phyloP scores from a whole-genome alignment of 129 eudicot species.

The Centrapalus pauciflorus region DNA sequence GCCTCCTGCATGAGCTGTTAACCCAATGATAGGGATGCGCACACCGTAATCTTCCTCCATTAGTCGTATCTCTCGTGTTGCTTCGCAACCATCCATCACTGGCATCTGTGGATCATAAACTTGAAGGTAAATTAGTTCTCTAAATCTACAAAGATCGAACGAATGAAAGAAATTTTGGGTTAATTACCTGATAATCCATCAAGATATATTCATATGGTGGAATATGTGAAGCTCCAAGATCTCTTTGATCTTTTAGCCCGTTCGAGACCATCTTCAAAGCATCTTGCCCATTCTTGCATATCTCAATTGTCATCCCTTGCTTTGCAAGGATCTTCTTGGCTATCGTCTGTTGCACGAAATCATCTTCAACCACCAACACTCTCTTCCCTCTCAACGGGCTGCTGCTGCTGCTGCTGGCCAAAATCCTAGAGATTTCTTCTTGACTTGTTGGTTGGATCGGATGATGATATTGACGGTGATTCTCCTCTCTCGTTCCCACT shows the following conservation, averaged over 20 bases:
- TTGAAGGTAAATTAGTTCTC: no score
- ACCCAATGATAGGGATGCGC: conserved; percentile 44
- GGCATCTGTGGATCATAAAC: conserved; percentile 13
- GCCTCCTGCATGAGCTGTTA: conserved; percentile 39
- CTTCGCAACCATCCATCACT: conserved; percentile 22
- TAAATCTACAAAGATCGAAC: no score
- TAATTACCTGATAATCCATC: conserved; percentile 58
- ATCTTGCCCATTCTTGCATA: conserved; percentile 38
- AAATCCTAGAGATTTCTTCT: conserved; percentile 17
- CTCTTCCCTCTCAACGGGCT: conserved; percentile 37
- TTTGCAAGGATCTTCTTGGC: conserved; percentile 19
- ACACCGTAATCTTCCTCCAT: conserved; percentile 38
- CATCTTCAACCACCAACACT: conserved; percentile 43
- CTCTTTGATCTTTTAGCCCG: conserved; percentile 27
- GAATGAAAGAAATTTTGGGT: no score
- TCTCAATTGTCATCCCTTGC: conserved; percentile 26
- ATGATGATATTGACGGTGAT: no score
- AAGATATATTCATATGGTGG: conserved; percentile 38
- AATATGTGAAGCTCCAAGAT: conserved; percentile 12
- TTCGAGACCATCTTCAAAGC: conserved; percentile 30
- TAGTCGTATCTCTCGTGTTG: conserved; percentile 31
- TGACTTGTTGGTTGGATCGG: background rate
- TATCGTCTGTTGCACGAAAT: conserved; percentile 16
- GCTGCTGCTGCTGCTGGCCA: conserved; percentile 3
- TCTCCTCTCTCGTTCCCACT: background rate